Base-by-base conservation (phyloP, 257 asterid genomes). In the Anisodus tanguticus region DNA sequence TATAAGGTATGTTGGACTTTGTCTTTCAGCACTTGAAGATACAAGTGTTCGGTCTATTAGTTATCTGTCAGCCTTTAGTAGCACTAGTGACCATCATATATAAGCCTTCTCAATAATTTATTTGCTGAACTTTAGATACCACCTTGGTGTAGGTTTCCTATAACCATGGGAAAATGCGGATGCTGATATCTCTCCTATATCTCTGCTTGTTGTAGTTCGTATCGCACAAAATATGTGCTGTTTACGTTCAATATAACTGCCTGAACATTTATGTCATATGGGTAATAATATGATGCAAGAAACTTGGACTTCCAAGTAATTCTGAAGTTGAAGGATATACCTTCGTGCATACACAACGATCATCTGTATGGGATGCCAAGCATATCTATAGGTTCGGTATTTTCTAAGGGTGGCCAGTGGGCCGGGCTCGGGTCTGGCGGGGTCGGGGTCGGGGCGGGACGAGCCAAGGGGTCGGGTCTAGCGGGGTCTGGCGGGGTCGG, bases 1-100 rank as follows among this genome's bases (percentile, higher is more conserved):
- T 97, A 97, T 80, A 95, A 97, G 99, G 99, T 97, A 90, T 71
- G 87, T 22, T 53, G 16, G 57, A 13, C 51, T 31, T 31, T 68
- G 59, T 79, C 22, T 74, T 76, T 66, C 74, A 45, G 49, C 84
- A 82, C 51, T 26, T 54, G 12, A 53, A 53, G 64, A 64, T 41
- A 53, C 2, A 16, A 13, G 64, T 31, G 49, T 31, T 77, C 64
- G 17, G 58, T 45, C 58, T 26, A 31, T 13, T 77, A 13, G 59
- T 76, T 53, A 51, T 76, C 5, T 76, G 81, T 77, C 16, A 13
- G 82, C 49, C 26, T 53, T 13, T 35, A 53, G 16, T 54, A 12
- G 82, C 81, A 53, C 64, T 77, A 31, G 22, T 13, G 12, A 51
- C 47, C 51, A 15, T 76, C 63, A 53, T 8, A 8, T 39, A 53